Evolutionary conservation across 768 basidiomycete species (phyloP).

Genomic region (Kockovaella imperatae): DNA sequence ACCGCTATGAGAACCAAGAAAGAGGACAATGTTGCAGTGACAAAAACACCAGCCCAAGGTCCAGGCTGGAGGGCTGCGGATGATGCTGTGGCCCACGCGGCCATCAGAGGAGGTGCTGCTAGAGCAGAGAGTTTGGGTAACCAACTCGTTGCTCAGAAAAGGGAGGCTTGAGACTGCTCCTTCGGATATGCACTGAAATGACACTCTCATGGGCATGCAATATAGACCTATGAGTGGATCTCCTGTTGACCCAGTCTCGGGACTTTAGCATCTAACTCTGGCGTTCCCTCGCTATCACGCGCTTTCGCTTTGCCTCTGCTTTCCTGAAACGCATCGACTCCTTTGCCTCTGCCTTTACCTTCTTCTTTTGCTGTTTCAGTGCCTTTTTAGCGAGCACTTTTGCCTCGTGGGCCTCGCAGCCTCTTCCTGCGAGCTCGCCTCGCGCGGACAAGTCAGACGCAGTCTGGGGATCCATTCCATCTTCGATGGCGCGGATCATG

Average conservation of each 20-base stretch:
- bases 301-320: slow-evolving; percentile 8
- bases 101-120: not conserved
- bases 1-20: no score
- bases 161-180: no score
- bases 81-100: slow-evolving; percentile 9
- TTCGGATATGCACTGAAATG: no score
- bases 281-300: no score
- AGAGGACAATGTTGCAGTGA: not conserved
- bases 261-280: no score
- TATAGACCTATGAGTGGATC: no score
- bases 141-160: not conserved
- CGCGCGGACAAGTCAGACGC: slow-evolving; percentile 17
- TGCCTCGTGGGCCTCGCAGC: slow-evolving; percentile 44
- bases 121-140: slow-evolving; percentile 4
- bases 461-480: slow-evolving; percentile 19
- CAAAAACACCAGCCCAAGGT: slow-evolving; percentile 1
- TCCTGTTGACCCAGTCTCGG: no score
- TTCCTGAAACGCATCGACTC: slow-evolving; percentile 10
- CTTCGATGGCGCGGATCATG: slow-evolving; percentile 19
- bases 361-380: slow-evolving; percentile 28
- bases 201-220: no score
- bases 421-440: slow-evolving; percentile 33
- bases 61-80: slow-evolving; percentile 14
- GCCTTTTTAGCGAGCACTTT: slow-evolving; percentile 40
- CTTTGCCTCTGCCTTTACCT: slow-evolving; percentile 21